A percentile compares a stretch with the other conserved stretches of the same genome.
phyloP scores from a whole-genome alignment of 495 filamentous ascomycete species.

The Sphaerosporella brunnea region DNA sequence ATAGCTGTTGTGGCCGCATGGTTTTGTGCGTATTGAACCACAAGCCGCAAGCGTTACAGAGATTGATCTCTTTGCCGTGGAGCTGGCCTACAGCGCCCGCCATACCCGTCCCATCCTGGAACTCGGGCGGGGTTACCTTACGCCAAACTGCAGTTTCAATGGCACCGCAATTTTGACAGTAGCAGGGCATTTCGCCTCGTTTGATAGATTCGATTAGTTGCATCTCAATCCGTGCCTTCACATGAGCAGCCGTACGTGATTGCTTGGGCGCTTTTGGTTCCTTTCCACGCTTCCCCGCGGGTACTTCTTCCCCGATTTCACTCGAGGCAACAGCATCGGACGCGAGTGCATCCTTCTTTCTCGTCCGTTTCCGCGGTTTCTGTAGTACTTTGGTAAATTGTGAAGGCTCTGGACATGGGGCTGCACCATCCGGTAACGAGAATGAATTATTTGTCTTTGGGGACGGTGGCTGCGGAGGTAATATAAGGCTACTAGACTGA shows the following conservation, averaged over 20 bases:
- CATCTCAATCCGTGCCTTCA: constrained; percentile 23
- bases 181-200: constrained; percentile 57
- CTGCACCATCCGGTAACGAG: background rate
- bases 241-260: constrained; percentile 20
- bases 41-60: constrained; percentile 93
- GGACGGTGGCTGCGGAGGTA: background rate
- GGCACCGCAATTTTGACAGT: constrained; percentile 78
- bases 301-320: constrained; percentile 27
- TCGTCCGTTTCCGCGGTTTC: constrained; percentile 9
- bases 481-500: background rate
- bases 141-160: constrained; percentile 94
- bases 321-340: constrained; percentile 17
- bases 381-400: background rate
- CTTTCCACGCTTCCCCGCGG: constrained; percentile 4
- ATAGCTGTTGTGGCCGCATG: constrained; percentile 68
- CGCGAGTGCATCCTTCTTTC: constrained; percentile 3
- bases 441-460: background rate
- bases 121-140: constrained; percentile 46
- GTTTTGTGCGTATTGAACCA: constrained; percentile 76
- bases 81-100: constrained; percentile 25
- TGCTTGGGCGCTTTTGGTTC: constrained; percentile 13
- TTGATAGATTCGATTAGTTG: constrained; percentile 22
- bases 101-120: constrained; percentile 46
- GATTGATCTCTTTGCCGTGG: constrained; percentile 41
- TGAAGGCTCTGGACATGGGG: constrained; percentile 16